phyloP scores from a whole-genome alignment of 192 early-diverging fungal genomes.

The Entomortierella beljakovae region DNA sequence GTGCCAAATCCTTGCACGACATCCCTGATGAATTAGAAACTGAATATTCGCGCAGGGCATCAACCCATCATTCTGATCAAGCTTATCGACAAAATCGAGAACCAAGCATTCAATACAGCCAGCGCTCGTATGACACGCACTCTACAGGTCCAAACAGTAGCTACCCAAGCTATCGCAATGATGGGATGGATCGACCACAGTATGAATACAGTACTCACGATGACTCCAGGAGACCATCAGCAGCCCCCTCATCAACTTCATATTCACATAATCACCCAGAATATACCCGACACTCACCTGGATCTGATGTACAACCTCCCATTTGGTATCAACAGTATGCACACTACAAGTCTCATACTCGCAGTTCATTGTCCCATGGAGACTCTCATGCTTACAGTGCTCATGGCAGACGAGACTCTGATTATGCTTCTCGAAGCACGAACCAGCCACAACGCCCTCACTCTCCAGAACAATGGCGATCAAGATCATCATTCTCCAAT shows the following conservation, averaged over 20 bases:
- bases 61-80: constrained; percentile 9
- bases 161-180: not conserved
- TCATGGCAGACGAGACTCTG: constrained; percentile 13
- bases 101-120: not conserved
- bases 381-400: constrained; percentile 3
- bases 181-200: not conserved
- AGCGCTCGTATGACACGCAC: constrained; percentile 10
- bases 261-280: constrained; percentile 9
- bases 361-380: constrained; percentile 15
- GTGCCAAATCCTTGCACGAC: constrained; percentile 19
- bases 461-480: constrained; percentile 6
- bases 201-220: constrained; percentile 13
- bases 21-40: constrained; percentile 17
- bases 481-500: constrained; percentile 3
- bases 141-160: not conserved
- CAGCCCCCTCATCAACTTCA: not conserved
- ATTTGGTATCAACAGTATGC: constrained; percentile 52
- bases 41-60: constrained; percentile 7
- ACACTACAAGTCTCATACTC: constrained; percentile 14
- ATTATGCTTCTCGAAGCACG: not conserved
- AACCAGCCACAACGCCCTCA: not conserved
- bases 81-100: constrained; percentile 7
- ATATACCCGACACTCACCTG: constrained; percentile 14
- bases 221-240: not conserved
- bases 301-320: constrained; percentile 20